phyloP scores from a whole-genome alignment of 352 stramenopile species.

The Globisporangium nagaii region DNA sequence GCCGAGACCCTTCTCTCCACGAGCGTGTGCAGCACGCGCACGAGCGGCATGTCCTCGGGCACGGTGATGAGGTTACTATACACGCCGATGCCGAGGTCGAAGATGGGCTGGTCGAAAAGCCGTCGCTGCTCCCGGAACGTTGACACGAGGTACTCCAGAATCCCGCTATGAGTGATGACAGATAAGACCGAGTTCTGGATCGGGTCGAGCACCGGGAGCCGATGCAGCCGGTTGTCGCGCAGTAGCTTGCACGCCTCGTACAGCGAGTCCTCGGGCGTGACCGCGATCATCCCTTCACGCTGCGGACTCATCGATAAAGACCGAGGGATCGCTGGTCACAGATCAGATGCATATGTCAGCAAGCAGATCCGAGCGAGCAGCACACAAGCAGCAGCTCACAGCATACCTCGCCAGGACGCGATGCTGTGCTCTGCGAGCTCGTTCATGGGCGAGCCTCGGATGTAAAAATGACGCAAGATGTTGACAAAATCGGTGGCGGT shows the following conservation, averaged over 20 bases:
- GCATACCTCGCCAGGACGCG: constrained; percentile 71
- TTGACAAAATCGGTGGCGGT: constrained; percentile 98
- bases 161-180: constrained; percentile 91
- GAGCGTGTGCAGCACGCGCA: constrained; percentile 89
- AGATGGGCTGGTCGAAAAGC: constrained; percentile 96
- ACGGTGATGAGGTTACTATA: constrained; percentile 93
- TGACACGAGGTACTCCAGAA: constrained; percentile 95
- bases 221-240: constrained; percentile 84
- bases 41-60: constrained; percentile 89
- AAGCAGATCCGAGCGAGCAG: too few species aligned
- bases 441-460: constrained; percentile 87
- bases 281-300: constrained; percentile 65
- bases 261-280: constrained; percentile 87
- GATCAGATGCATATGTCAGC: too few species aligned
- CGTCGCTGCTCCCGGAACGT: constrained; percentile 95
- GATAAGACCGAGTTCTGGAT: constrained; percentile 91
- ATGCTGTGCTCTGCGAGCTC: constrained; percentile 84
- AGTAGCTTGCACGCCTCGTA: constrained; percentile 89
- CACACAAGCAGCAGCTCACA: neutral
- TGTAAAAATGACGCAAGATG: constrained; percentile 93
- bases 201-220: constrained; percentile 92
- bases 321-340: constrained; percentile 85
- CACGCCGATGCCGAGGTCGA: constrained; percentile 93
- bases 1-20: constrained; percentile 79
- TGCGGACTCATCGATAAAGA: constrained; percentile 66